Evolutionary conservation across 2,329 filamentous ascomycete genomes (phyloP), one percentile per base, ranked within the genome.

Genomic region (Xylaria digitata): DNA sequence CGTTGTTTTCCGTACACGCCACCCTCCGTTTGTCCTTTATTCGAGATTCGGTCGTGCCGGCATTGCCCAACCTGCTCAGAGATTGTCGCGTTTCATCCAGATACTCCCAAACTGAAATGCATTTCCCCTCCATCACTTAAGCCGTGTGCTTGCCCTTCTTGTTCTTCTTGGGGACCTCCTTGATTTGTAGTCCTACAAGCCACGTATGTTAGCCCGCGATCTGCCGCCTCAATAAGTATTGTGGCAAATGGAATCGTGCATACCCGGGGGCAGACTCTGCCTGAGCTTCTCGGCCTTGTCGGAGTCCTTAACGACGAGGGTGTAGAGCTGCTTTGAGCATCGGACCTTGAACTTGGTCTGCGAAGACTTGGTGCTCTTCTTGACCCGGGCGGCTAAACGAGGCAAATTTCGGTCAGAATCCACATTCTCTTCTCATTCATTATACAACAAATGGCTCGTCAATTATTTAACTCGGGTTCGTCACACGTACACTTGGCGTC

Each of bases 291-390:
- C 96, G 84, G 95, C 96, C 93, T 98, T 98, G 82, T 97, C 96
- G 80, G 90, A 89, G 86, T 99, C 96, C 90, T 97, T 97, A 80
- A 99, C 91, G 82, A 97, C 92, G 78, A 99, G 91, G 77, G 96
- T 97, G 92, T 99, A 99, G 77, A 99, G 88, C 88, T 96, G 90
- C 80, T 90, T 90, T 83, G 93, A 88, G 92, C 96, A 98, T 84
- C 96, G 93, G 89, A 99, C 95, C 93, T 99, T 99, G 94, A 99
- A 98, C 92, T 99, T 99, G 91, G 96, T 94, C 88, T 95, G 91
- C 82, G 91, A 89, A 80, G 87, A 86, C 86, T 92, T 90, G 85
- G 90, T 91, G 90, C 91, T 97, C 89, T 96, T 96, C 94, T 98
- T 95, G 88, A 95, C 93, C 83, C 92, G 90, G 81, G 92, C 92